These are phyloP conservation scores for Termitomyces heimii DNA, from an alignment of 768 basidiomycete genomes.

Conservation along the genomic window DNA sequence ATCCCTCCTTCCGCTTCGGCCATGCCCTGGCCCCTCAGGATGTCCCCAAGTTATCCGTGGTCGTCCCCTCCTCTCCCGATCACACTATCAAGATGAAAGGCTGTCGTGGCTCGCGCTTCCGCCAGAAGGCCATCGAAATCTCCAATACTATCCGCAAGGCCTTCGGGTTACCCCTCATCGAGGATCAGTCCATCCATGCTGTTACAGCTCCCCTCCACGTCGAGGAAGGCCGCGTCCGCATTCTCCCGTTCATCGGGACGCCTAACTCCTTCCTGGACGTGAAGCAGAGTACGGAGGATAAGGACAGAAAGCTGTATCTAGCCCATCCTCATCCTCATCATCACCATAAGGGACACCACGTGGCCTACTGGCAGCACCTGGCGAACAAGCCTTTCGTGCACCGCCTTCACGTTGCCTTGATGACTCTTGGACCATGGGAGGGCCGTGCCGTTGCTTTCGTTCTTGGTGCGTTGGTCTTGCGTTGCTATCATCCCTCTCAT, in stretches of 20 bases:
- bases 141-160: slow-evolving; percentile 51
- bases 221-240: slow-evolving; percentile 21
- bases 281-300: background rate
- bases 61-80: slow-evolving; percentile 1
- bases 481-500: background rate
- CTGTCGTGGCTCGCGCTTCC: slow-evolving; percentile 29
- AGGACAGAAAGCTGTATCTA: background rate
- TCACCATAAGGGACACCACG: slow-evolving; percentile 18
- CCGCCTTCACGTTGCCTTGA: slow-evolving; percentile 61
- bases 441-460: slow-evolving; percentile 80
- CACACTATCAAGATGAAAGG: slow-evolving; percentile 3
- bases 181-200: slow-evolving; percentile 9
- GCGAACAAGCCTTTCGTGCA: slow-evolving; percentile 39
- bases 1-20: slow-evolving; percentile 27
- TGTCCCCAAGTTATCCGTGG: slow-evolving; percentile 18
- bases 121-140: slow-evolving; percentile 43
- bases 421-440: slow-evolving; percentile 76
- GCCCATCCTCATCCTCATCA: slow-evolving; percentile 18
- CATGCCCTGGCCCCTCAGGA: slow-evolving; percentile 21
- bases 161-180: slow-evolving; percentile 48
- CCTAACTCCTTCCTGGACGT: slow-evolving; percentile 14
- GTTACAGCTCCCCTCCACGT: background rate
- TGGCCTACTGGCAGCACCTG: slow-evolving; percentile 21
- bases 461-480: slow-evolving; percentile 40
- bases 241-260: slow-evolving; percentile 27